Evolutionary conservation across 768 basidiomycete species (phyloP).

Genomic region (Dacryopinax spathularia): DNA sequence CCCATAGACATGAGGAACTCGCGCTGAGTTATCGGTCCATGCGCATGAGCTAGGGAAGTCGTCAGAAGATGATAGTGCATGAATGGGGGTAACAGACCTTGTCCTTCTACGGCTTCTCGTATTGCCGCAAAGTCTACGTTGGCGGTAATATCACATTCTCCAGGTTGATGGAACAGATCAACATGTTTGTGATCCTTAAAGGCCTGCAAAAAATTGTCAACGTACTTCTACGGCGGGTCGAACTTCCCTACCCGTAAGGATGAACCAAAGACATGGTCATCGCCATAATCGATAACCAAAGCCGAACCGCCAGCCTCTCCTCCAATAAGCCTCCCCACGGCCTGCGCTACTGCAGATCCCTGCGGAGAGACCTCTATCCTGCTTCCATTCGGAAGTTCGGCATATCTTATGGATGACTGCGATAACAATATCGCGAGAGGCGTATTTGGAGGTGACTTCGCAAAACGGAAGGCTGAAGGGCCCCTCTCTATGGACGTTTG

Average conservation of each 20-base stretch:
- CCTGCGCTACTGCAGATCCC: slow-evolving; percentile 51
- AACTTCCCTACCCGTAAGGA: slow-evolving; percentile 60
- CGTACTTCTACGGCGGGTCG: neutral
- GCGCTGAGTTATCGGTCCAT: slow-evolving; percentile 63
- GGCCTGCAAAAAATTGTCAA: slow-evolving; percentile 38
- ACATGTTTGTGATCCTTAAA: slow-evolving; percentile 79
- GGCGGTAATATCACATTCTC: slow-evolving; percentile 83
- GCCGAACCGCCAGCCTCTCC: slow-evolving; percentile 31
- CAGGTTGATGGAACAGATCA: slow-evolving; percentile 71
- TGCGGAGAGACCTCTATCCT: slow-evolving; percentile 70
- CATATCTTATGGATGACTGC: slow-evolving; percentile 53
- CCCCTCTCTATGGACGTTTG: neutral
- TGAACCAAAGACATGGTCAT: slow-evolving; percentile 46
- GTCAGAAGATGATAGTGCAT: neutral
- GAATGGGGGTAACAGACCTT: neutral
- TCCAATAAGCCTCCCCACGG: slow-evolving; percentile 48
- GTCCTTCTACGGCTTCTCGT: slow-evolving; percentile 52
- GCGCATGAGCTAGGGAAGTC: slow-evolving; percentile 26
- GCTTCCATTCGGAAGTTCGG: slow-evolving; percentile 48
- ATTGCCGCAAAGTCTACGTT: slow-evolving; percentile 93
- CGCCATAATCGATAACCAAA: slow-evolving; percentile 83
- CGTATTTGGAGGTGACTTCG: slow-evolving; percentile 6
- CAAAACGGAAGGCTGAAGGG: slow-evolving; percentile 1
- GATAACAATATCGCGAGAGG: neutral
- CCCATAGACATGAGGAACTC: slow-evolving; percentile 71